A percentile compares a stretch with the other conserved stretches of the same genome.
These are phyloP conservation scores for Aspergillus novoparasiticus DNA, from an alignment of 2,329 filamentous ascomycete genomes.

Conservation along the genomic window DNA sequence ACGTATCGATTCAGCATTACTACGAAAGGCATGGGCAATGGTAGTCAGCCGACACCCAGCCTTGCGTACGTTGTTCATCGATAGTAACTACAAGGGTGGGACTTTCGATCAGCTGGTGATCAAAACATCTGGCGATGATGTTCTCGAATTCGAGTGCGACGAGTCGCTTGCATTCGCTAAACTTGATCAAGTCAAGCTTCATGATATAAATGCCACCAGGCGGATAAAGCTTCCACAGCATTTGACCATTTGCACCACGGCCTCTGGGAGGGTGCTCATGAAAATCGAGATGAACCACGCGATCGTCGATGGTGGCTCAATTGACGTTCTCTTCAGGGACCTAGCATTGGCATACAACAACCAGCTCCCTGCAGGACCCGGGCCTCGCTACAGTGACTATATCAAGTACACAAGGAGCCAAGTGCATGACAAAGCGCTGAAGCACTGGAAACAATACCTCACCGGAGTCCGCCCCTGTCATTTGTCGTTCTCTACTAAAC, in stretches of 20 bases:
- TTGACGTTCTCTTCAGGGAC: constrained; percentile 36
- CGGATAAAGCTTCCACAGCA: constrained; percentile 37
- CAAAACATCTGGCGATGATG: constrained; percentile 26
- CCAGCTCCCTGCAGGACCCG: constrained; percentile 27
- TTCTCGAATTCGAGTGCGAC: constrained; percentile 33
- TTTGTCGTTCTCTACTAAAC: constrained; percentile 19
- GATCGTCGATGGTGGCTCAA: constrained; percentile 40
- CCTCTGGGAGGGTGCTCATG: constrained; percentile 32
- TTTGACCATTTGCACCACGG: constrained; percentile 36
- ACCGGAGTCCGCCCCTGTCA: constrained; percentile 36
- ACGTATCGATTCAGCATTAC: constrained; percentile 27
- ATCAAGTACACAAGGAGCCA: constrained; percentile 37
- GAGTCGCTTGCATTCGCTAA: constrained; percentile 31
- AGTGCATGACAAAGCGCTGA: constrained; percentile 29
- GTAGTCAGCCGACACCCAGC: constrained; percentile 37
- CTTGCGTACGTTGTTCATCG: constrained; percentile 38
- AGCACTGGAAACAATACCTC: constrained; percentile 41
- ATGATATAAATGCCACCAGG: constrained; percentile 26
- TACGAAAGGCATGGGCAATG: constrained; percentile 37
- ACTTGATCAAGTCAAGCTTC: constrained; percentile 31
- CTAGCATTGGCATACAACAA: constrained; percentile 35
- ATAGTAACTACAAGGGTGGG: constrained; percentile 36
- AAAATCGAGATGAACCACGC: constrained; percentile 44
- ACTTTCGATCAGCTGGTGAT: constrained; percentile 43
- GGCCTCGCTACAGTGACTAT: constrained; percentile 41